Base-by-base conservation (phyloP, 2,329 filamentous ascomycete genomes). In the Pseudophaeomoniella oleicola region DNA sequence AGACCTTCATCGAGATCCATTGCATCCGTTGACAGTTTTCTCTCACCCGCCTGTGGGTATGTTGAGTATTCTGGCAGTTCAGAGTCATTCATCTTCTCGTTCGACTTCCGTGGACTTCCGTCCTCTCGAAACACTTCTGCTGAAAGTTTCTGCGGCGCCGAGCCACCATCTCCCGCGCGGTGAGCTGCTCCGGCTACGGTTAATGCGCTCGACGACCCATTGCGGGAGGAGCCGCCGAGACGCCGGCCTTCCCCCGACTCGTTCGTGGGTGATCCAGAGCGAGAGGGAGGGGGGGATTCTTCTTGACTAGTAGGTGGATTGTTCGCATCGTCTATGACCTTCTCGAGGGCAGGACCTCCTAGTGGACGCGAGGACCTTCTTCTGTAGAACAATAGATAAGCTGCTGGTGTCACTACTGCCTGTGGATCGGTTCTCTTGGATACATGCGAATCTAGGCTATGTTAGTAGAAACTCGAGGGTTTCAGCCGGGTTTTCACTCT, bases 321-420 rank as follows among this genome's bases (percentile, higher is more conserved):
- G 44, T 69, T 67, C 50, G 72, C 81, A 38, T 69, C 66, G 36
- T 77, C 71, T 37, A 83, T 66, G 35, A 94, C 75, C 45, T 78
- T 66, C 46, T 78, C 71, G 41, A 94, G 78, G 36, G 71, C 71
- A 32, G 78, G 69, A 16, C 87, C 87, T 39, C 90, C 90, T 45
- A 98, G 74, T 43, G 85, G 81, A 42, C 59, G 60, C 5, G 72
- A 67, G 4, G 85, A 84, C 44, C 85, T 80, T 39, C 90, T 81
- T 30, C 90, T 83, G 62, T 98, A 98, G 66, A 98, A 98, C 19
- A 98, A 69, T 9, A 98, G 71, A 58, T 98, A 98, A 0, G 90
- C 90, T 14, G 81, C 78, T 12, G 72, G 61, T 3, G 83, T 81
- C 4, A 93, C 72, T 5, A 85, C 72, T 17, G 64, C 66, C 19